Base-by-base conservation (phyloP, 495 filamentous ascomycete genomes). In the Penicillium subrubescens region DNA sequence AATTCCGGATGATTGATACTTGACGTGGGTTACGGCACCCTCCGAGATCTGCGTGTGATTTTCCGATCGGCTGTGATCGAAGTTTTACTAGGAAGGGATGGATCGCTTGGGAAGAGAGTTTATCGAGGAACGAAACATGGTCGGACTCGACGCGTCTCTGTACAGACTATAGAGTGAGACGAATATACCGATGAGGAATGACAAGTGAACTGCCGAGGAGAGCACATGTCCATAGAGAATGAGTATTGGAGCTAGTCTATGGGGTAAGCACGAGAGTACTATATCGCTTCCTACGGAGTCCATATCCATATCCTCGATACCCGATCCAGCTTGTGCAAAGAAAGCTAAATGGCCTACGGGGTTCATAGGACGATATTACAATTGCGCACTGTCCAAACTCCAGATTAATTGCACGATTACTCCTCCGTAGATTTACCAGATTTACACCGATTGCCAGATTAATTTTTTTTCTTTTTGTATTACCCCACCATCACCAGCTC, bases 121-220 rank as follows among this genome's bases (percentile, higher is more conserved):
- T 19, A 21, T 50, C 21, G 23, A 12, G 10, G 2, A 50, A 17
- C 0, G 10, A 4, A 50, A 17, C 0, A 12, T 50, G 23, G 2
- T 27, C 48, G 48, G 19, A 11, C 6, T 17, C 0, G 1, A 21
- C 35, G 29, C 14, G 25, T 17, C n/a, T 27, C 10, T 41, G 15
- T 5, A 14, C 37, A 11, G 29, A 34, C 5, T 5, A 14, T 56
- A 11, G 29, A 34, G 17, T 31, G 29, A 15, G 33, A 37, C 33
- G 15, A 14, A 54, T 54, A 23, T 46, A 46, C 44, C 44, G 44
- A 48, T 19, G 44, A 31, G 25, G 48, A 31, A 52, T 52, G 48
- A 31, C 25, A 31, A 15, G 29, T 56, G 31, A 56, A 56, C 53
- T 56, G 53, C 53, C 53, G 53, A 56, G 53, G 50, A 52, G 29